These are phyloP conservation scores for Phytophthora citricola DNA, from an alignment of 352 stramenopile genomes.

Conservation along the genomic window DNA sequence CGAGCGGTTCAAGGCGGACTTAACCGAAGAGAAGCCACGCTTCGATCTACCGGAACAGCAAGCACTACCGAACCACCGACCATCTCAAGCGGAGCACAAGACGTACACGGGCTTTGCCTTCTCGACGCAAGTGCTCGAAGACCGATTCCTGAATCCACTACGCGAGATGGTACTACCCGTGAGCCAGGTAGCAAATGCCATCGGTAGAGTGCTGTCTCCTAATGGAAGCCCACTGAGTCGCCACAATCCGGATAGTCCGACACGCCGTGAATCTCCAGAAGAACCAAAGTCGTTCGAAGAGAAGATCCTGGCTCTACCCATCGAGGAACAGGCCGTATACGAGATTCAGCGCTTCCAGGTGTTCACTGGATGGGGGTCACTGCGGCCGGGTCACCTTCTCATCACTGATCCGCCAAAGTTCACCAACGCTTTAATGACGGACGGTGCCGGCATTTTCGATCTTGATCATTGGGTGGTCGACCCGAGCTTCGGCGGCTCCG, in stretches of 20 bases:
- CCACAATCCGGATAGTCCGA: constrained; percentile 33
- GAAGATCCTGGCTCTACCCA: constrained; percentile 57
- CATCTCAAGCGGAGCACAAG: constrained; percentile 39
- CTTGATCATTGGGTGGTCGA: constrained; percentile 84
- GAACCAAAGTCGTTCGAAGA: constrained; percentile 68
- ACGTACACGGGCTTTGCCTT: constrained; percentile 87
- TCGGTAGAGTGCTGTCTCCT: constrained; percentile 48
- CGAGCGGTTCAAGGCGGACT: constrained; percentile 73
- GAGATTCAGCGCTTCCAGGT: constrained; percentile 89
- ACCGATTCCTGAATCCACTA: constrained; percentile 83
- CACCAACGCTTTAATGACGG: constrained; percentile 79
- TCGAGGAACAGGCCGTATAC: constrained; percentile 75
- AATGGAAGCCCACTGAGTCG: constrained; percentile 36
- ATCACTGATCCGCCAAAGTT: constrained; percentile 79
- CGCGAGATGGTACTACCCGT: constrained; percentile 78
- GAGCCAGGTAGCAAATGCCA: constrained; percentile 50
- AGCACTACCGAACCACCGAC: constrained; percentile 25
- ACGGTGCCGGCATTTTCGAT: constrained; percentile 65
- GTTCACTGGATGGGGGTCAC: constrained; percentile 83
- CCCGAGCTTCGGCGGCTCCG: constrained; percentile 66
- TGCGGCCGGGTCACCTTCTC: constrained; percentile 77
- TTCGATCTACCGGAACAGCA: constrained; percentile 69
- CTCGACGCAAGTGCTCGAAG: constrained; percentile 78
- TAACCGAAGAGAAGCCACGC: constrained; percentile 59
- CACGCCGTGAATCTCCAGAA: constrained; percentile 23